Evolutionary conservation across 768 basidiomycete genomes (phyloP), one percentile per base, ranked within the genome.

Genomic region (Suillus brevipes): DNA sequence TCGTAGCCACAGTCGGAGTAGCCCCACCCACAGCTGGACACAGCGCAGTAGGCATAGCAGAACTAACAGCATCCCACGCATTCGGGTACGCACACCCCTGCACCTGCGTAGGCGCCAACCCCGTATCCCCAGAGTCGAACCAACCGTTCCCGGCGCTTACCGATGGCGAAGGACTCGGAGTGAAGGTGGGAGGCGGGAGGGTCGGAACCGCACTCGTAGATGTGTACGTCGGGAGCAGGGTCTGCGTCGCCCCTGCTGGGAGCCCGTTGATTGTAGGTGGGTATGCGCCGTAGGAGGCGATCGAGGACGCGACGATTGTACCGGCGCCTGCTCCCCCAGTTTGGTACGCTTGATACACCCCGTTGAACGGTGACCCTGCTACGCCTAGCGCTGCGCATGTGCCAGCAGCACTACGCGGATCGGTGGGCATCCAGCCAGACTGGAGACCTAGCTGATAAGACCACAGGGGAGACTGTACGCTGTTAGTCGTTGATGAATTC

Each of bases 381-480:
- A 79, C 78, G 25, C 86, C 88, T 16, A 90, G 75, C 4, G 82
- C 78, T 28, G 71, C 78, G 74, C 95, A 97, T 50, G 82, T 74
- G 71, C 95, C 93, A n/a, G 80, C 66, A 31, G 87, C 84, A 6
- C 69, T 75, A 52, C 92, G 81, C 20, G 92, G 92, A 80, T 95
- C 90, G 1, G 74, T 72, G 8, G 93, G 91, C 45, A 94, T 86
- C 88, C 90, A 94, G 36, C 92, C 94, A 61, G 90, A 81, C 65
- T 84, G 78, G 57, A 94, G 85, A 10, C 86, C 83, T 72, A 89
- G 85, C 70, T 85, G 77, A 78, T 91, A 91, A 23, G 87, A 87
- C 90, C 90, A 92, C 67, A 87, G 77, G 0, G 89, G 87, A 9
- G 84, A 73, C 66, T 83, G 76, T 6, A 86, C 81, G 5, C 69